Evolutionary conservation across 2,329 filamentous ascomycete genomes (phyloP), one percentile per base, ranked within the genome.

Genomic region (Colletotrichum spaethianum): DNA sequence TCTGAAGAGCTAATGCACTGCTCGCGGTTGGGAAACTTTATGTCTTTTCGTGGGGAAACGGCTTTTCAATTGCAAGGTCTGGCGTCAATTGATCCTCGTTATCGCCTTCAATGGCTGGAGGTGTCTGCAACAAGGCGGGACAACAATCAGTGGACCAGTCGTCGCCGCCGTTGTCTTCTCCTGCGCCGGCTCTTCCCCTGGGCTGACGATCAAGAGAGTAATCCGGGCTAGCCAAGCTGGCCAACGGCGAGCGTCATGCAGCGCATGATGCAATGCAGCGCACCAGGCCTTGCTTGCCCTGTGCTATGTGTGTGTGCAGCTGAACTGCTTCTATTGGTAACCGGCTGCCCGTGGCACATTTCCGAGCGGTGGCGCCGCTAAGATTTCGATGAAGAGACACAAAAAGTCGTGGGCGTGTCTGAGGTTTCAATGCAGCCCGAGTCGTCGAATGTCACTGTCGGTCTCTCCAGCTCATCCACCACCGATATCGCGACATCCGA

Each of bases 401-500:
- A 18, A 18, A 33, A 52, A 26, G 59, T 60, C 31, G 40, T 69
- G 46, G 42, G 52, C 69, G 38, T 64, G 52, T 70, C 60, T 33
- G 40, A 46, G 53, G 60, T 72, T 63, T 60, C 66, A 64, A 55
- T 64, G 65, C 60, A 60, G 23, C 31, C 40, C 28, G 42, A 53
- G 23, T 70, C 59, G 46, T 69, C 53, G 28, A 55, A 48, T 55
- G 38, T 69, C 52, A 38, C 65, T 50, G 48, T 64, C 59, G 23
- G 42, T 67, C 28, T 63, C 28, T 36, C 57, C 14, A 60, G 20
- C 65, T 70, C 65, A 64, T 64, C 70, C 60, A 46, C 12, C 66
- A 60, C 60, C 60, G 66, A 70, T 70, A 72, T 72, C 59, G 70
- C 70, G 69, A 63, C 69, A 68, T 72, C 69, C 14, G 57, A 72